Percentiles rank a stretch among this genome's conserved stretches.
Conservation (phyloP, 2,329 filamentous ascomycete genomes). For the Ceratocystis eucalypticola region DNA sequence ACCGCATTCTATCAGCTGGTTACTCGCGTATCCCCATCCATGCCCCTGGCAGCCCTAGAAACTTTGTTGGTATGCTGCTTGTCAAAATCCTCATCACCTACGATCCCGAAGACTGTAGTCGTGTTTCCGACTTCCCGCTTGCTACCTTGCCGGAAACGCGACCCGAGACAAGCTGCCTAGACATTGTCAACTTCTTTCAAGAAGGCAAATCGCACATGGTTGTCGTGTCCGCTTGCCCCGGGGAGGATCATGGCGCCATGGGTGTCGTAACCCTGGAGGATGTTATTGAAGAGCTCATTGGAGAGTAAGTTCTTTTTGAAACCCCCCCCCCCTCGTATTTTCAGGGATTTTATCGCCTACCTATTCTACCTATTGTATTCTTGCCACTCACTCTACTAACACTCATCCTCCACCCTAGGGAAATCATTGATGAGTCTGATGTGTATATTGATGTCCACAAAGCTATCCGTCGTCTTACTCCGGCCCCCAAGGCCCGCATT, state of each 20-base stretch:
- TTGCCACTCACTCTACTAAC: conserved; percentile 21
- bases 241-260: conserved; percentile 78
- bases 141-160: conserved; percentile 90
- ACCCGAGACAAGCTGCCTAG: conserved; percentile 88
- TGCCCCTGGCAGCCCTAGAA: conserved; percentile 63
- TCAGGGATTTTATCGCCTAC: too few species aligned
- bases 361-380: too few species aligned
- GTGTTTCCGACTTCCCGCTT: conserved; percentile 78
- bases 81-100: conserved; percentile 99
- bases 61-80: conserved; percentile 94
- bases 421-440: conserved; percentile 98
- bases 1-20: conserved; percentile 79
- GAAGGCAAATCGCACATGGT: conserved; percentile 99
- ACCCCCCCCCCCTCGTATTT: neutral
- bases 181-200: conserved; percentile 99
- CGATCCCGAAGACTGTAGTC: conserved; percentile 81
- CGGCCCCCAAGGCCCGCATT: conserved; percentile 62
- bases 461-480: conserved; percentile 77
- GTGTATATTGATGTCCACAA: conserved; percentile 98
- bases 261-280: conserved; percentile 95
- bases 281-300: conserved; percentile 96
- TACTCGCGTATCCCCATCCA: conserved; percentile 96
- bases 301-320: conserved; percentile 55
- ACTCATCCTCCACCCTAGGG: conserved; percentile 36
- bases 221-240: conserved; percentile 75